Conservation (phyloP, 179 eudicot species). For the Heliamphora pulchella region DNA sequence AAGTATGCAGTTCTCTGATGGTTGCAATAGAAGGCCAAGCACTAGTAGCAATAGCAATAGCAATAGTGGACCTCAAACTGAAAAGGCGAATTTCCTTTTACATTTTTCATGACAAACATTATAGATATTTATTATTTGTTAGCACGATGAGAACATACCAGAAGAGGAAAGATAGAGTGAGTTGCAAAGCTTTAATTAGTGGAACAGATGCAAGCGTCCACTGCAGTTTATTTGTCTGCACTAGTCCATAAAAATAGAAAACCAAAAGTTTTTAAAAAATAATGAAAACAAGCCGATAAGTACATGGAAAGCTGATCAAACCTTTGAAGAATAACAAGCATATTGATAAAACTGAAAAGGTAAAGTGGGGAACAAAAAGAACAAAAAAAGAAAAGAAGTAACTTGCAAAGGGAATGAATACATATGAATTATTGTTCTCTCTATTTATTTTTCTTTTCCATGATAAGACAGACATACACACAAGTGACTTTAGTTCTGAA, state of each 20-base stretch:
- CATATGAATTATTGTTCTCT: neutral
- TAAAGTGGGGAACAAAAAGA: neutral
- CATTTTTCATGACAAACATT: slow-evolving; percentile 4
- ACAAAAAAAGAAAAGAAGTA: neutral
- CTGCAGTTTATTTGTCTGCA: slow-evolving; percentile 80
- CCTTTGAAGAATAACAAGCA: neutral
- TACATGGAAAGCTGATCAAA: neutral
- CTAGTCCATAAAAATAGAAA: slow-evolving; percentile 22
- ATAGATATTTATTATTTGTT: neutral
- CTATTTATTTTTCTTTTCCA: neutral
- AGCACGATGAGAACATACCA: slow-evolving; percentile 44
- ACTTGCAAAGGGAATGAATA: neutral
- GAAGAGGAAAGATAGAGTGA: slow-evolving; percentile 69
- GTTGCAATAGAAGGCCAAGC: neutral
- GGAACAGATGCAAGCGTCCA: slow-evolving; percentile 90
- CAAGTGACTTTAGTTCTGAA: neutral
- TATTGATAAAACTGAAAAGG: neutral
- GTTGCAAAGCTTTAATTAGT: slow-evolving; percentile 70
- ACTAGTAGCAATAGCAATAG: neutral
- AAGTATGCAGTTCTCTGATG: neutral
- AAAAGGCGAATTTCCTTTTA: neutral
- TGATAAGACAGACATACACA: neutral
- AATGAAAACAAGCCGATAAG: neutral
- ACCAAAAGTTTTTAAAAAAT: neutral
- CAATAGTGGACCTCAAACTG: neutral